phyloP scores from a whole-genome alignment of 257 asterid species.

The Fraxinus quadrangulata region DNA sequence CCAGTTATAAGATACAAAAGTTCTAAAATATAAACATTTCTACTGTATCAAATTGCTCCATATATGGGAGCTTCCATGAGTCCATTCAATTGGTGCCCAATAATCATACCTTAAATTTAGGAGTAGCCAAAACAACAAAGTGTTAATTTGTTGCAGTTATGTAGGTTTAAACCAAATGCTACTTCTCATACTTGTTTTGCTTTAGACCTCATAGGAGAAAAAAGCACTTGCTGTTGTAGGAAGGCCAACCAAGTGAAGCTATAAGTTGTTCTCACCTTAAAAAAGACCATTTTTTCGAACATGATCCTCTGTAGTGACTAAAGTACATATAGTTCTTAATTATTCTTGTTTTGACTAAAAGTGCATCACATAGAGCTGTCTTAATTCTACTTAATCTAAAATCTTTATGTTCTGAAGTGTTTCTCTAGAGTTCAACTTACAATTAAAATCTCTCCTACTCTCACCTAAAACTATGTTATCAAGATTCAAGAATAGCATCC shows the following conservation, averaged over 20 bases:
- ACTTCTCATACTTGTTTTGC: not conserved
- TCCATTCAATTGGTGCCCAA: not conserved
- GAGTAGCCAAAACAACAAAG: not conserved
- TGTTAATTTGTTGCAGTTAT: not conserved
- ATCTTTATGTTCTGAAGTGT: not conserved
- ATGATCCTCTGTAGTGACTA: not conserved
- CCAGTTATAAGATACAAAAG: constrained; percentile 6
- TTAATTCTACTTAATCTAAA: not conserved
- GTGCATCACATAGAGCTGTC: not conserved
- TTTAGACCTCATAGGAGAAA: not conserved
- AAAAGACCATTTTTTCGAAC: not conserved
- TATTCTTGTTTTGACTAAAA: not conserved
- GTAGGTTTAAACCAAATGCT: not conserved
- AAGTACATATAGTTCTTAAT: not conserved
- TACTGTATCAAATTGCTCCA: too few species aligned
- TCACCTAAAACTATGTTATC: not conserved
- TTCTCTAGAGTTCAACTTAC: not conserved
- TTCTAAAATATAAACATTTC: not conserved
- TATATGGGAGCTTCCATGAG: not conserved
- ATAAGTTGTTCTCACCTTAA: not conserved
- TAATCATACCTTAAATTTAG: not conserved
- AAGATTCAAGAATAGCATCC: not conserved
- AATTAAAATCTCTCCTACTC: not conserved
- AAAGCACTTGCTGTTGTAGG: not conserved
- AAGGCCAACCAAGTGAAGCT: not conserved